phyloP scores from a whole-genome alignment of 352 stramenopile species.

The Phytopythium kandeliae region DNA sequence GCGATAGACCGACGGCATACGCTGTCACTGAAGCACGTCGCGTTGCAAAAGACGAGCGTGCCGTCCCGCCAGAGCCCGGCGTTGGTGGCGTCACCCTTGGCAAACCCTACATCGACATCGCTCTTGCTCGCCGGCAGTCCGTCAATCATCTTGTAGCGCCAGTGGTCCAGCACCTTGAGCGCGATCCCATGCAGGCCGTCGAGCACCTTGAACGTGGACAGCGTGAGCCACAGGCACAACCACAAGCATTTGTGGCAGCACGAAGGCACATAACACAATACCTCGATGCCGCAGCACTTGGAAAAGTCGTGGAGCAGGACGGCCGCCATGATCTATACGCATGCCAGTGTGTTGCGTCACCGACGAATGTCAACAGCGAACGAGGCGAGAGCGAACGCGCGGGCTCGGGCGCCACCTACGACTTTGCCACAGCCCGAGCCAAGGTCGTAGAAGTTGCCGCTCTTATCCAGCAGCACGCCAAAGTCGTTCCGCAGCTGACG shows the following conservation, averaged over 20 bases:
- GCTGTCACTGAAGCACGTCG: constrained; percentile 66
- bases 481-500: constrained; percentile 52
- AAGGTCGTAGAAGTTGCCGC: constrained; percentile 67
- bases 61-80: constrained; percentile 47
- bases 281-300: constrained; percentile 62
- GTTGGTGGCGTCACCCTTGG: constrained; percentile 39
- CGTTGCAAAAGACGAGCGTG: constrained; percentile 61
- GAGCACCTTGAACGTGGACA: constrained; percentile 21
- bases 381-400: not conserved
- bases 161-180: constrained; percentile 56
- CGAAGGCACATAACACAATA: too few relatives aligned
- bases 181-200: constrained; percentile 54
- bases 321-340: constrained; percentile 51
- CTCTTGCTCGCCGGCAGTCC: constrained; percentile 37
- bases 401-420: too few relatives aligned
- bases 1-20: too few relatives aligned
- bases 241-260: too few relatives aligned
- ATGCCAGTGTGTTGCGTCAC: too few relatives aligned
- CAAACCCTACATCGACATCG: constrained; percentile 51
- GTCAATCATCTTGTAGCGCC: constrained; percentile 63
- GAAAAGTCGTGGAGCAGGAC: constrained; percentile 57
- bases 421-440: constrained; percentile 71
- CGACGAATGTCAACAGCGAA: not conserved
- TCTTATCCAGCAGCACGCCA: constrained; percentile 48
- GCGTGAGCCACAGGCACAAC: not conserved